Evolutionary conservation across 192 early-diverging fungal species (phyloP).

Genomic region (Backusella morwellensis): DNA sequence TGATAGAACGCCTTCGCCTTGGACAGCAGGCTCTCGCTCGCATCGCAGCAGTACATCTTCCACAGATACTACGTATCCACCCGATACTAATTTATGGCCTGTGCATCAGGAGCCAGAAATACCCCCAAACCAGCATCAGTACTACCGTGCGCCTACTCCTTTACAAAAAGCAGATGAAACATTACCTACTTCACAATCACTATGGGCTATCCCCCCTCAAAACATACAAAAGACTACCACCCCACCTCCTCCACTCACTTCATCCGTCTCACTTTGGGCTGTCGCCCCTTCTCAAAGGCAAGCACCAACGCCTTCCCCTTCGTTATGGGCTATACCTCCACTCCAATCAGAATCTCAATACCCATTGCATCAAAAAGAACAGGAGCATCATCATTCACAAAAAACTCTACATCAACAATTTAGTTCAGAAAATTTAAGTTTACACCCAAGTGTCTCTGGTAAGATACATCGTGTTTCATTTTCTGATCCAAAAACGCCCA

Average conservation of each 20-base stretch:
- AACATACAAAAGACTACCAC: background rate
- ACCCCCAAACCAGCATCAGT: background rate
- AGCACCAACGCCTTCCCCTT: conserved; percentile 9
- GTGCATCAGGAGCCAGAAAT: conserved; percentile 4
- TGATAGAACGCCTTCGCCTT: background rate
- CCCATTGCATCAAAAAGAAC: background rate
- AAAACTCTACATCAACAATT: background rate
- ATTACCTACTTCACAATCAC: conserved; percentile 6
- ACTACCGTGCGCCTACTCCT: conserved; percentile 3
- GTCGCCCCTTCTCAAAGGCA: background rate
- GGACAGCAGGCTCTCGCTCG: background rate
- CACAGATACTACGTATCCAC: conserved; percentile 5
- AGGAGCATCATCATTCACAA: background rate
- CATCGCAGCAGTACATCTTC: conserved; percentile 8
- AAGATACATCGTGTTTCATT: conserved; percentile 10
- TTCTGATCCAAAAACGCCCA: background rate
- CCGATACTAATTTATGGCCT: conserved; percentile 9
- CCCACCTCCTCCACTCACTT: background rate
- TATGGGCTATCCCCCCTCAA: conserved; percentile 22
- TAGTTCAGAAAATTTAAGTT: conserved; percentile 6
- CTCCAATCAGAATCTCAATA: conserved; percentile 2
- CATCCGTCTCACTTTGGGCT: conserved; percentile 21
- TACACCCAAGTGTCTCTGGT: conserved; percentile 7
- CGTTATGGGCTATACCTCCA: background rate
- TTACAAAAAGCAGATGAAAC: background rate